Percentiles rank a stretch among this genome's conserved stretches.
These are phyloP conservation scores for Maudiozyma serrabonitensis DNA, from an alignment of 805 yeast species.

Conservation along the genomic window DNA sequence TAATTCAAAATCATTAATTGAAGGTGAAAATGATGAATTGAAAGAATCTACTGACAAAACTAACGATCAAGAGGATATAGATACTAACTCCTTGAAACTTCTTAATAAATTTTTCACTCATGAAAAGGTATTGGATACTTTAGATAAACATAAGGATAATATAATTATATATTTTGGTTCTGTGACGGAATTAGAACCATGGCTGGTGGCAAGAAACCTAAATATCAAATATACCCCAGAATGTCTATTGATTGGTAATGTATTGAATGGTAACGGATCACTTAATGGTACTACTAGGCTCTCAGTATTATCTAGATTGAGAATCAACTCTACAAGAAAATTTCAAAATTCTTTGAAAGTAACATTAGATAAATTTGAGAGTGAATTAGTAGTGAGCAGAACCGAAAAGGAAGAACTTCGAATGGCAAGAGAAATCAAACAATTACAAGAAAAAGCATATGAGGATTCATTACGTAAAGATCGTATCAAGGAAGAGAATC, in stretches of 20 bases:
- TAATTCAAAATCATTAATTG: background rate
- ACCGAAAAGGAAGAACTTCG: slow-evolving; percentile 52
- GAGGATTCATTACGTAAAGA: slow-evolving; percentile 51
- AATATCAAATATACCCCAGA: slow-evolving; percentile 47
- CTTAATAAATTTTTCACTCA: slow-evolving; percentile 39
- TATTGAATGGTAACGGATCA: slow-evolving; percentile 35
- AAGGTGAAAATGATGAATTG: background rate
- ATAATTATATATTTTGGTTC: slow-evolving; percentile 56
- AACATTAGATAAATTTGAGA: slow-evolving; percentile 46
- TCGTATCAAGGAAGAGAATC: slow-evolving; percentile 41
- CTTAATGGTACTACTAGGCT: slow-evolving; percentile 27
- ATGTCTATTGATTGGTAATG: slow-evolving; percentile 45
- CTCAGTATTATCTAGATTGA: slow-evolving; percentile 27
- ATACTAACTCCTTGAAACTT: slow-evolving; percentile 31
- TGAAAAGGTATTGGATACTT: slow-evolving; percentile 32
- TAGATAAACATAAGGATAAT: slow-evolving; percentile 32
- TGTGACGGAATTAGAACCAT: slow-evolving; percentile 53
- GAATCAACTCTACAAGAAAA: slow-evolving; percentile 23
- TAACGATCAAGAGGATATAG: slow-evolving; percentile 5
- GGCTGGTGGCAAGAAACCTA: slow-evolving; percentile 51
- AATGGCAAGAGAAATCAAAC: slow-evolving; percentile 46
- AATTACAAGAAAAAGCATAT: slow-evolving; percentile 61
- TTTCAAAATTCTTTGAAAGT: slow-evolving; percentile 31
- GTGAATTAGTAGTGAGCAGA: slow-evolving; percentile 51
- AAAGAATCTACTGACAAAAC: background rate